These are phyloP conservation scores for Zygotorulaspora sp. DNA, from an alignment of 805 yeast species.

Conservation along the genomic window DNA sequence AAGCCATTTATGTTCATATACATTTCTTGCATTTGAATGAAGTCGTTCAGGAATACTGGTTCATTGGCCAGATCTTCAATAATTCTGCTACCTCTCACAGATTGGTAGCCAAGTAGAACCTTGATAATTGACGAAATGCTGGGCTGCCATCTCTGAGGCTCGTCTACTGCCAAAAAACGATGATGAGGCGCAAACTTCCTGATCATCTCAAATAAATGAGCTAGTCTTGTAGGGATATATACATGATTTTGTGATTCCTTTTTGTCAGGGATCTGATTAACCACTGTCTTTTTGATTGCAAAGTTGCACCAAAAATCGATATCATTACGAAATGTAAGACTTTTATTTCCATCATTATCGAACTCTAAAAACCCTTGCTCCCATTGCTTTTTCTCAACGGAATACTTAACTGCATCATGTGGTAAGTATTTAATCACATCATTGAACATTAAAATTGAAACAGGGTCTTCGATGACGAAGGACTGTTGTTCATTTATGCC, in stretches of 20 bases:
- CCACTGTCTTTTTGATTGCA: constrained; percentile 14
- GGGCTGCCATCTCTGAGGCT: constrained; percentile 20
- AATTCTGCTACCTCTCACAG: constrained; percentile 12
- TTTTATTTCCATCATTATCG: constrained; percentile 7
- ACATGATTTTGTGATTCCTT: constrained; percentile 5
- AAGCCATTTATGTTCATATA: constrained; percentile 20
- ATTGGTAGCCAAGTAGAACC: constrained; percentile 5
- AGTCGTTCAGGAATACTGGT: constrained; percentile 17
- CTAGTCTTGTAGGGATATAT: constrained; percentile 28
- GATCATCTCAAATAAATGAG: constrained; percentile 26
- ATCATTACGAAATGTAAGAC: constrained; percentile 12
- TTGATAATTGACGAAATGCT: constrained; percentile 10
- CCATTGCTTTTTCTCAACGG: constrained; percentile 15
- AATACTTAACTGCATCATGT: constrained; percentile 27
- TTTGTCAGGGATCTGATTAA: constrained; percentile 2
- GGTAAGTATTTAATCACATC: constrained; percentile 27
- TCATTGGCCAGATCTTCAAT: constrained; percentile 10
- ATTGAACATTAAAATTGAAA: constrained; percentile 28
- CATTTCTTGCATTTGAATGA: constrained; percentile 19
- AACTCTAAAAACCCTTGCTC: constrained; percentile 27
- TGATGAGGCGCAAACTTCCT: constrained; percentile 26
- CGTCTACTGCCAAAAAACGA: constrained; percentile 27
- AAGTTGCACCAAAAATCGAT: constrained; percentile 27
- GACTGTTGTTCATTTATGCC: constrained; percentile 3
- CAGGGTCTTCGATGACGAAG: constrained; percentile 28